Percentiles rank a stretch among this genome's conserved stretches.
Conservation (phyloP, 2,329 filamentous ascomycete genomes). For the Aspergillaceae sp. region DNA sequence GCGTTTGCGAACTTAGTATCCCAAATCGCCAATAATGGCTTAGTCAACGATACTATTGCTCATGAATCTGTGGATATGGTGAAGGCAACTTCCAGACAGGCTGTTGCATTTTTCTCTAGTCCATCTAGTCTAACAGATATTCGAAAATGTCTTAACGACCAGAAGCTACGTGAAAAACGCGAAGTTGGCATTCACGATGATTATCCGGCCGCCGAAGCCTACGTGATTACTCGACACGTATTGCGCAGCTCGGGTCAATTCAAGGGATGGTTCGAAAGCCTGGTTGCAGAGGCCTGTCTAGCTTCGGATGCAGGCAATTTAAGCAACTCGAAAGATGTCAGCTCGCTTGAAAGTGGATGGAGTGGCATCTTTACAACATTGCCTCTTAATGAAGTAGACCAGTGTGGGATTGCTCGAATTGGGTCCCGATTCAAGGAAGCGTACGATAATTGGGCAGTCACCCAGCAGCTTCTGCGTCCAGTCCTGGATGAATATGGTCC, state of each 20-base stretch:
- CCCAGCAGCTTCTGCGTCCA: slow-evolving; percentile 39
- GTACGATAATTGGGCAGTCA: slow-evolving; percentile 43
- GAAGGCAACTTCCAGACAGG: slow-evolving; percentile 24
- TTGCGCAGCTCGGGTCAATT: slow-evolving; percentile 24
- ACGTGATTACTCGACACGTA: slow-evolving; percentile 41
- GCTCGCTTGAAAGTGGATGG: slow-evolving; percentile 31
- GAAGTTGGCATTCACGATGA: slow-evolving; percentile 43
- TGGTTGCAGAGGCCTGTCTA: slow-evolving; percentile 30
- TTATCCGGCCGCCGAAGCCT: slow-evolving; percentile 36
- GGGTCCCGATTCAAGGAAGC: slow-evolving; percentile 32
- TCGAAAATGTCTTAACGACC: slow-evolving; percentile 38
- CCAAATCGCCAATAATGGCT: slow-evolving; percentile 29
- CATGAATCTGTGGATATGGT: slow-evolving; percentile 23
- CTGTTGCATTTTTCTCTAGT: slow-evolving; percentile 28
- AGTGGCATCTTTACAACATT: slow-evolving; percentile 44
- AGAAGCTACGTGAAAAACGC: slow-evolving; percentile 30
- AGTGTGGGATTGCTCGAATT: slow-evolving; percentile 37
- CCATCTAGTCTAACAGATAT: slow-evolving; percentile 29
- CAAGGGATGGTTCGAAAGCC: slow-evolving; percentile 35
- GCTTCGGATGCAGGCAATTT: slow-evolving; percentile 24
- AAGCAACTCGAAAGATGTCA: slow-evolving; percentile 28
- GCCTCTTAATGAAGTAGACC: slow-evolving; percentile 47
- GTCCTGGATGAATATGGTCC: slow-evolving; percentile 41
- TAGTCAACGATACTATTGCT: slow-evolving; percentile 16
- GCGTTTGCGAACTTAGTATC: slow-evolving; percentile 32